Evolutionary conservation across 1,284 basidiomycete species (phyloP).

Genomic region (Malassezia globosa): DNA sequence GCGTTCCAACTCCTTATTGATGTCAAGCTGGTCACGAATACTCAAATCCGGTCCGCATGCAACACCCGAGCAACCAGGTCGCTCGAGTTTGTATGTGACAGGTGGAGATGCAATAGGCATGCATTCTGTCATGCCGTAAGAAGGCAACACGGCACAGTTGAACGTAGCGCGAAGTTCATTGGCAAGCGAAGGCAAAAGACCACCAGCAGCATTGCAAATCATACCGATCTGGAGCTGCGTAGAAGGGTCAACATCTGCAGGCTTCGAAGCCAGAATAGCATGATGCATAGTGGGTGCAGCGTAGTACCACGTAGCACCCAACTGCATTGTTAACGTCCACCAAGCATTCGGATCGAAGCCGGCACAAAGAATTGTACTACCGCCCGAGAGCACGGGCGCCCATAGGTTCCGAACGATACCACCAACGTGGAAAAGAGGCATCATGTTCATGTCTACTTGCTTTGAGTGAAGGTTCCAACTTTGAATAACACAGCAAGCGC

Average conservation of each 20-base stretch:
- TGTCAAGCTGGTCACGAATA: slow-evolving; percentile 44
- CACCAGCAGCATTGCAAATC: slow-evolving; percentile 47
- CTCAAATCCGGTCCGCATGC: slow-evolving; percentile 45
- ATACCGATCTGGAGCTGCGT: slow-evolving; percentile 40
- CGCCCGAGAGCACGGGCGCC: slow-evolving; percentile 43
- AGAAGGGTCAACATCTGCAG: slow-evolving; percentile 32
- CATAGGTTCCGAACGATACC: slow-evolving; percentile 46
- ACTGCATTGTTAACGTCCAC: slow-evolving; percentile 43
- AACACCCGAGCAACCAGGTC: slow-evolving; percentile 44
- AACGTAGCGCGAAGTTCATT: slow-evolving; percentile 45
- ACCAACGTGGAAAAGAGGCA: slow-evolving; percentile 47
- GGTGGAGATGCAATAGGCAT: slow-evolving; percentile 47
- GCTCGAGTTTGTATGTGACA: slow-evolving; percentile 44
- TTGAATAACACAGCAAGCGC: slow-evolving; percentile 43
- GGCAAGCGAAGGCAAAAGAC: slow-evolving; percentile 44
- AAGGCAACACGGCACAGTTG: slow-evolving; percentile 41
- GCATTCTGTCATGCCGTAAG: slow-evolving; percentile 47
- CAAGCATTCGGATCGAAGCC: slow-evolving; percentile 45
- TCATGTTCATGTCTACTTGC: slow-evolving; percentile 48
- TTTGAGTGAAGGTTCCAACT: slow-evolving; percentile 42
- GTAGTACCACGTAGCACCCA: slow-evolving; percentile 47
- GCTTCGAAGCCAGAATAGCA: slow-evolving; percentile 43
- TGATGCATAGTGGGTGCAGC: slow-evolving; percentile 47
- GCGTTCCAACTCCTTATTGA: slow-evolving; percentile 37
- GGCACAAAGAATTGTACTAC: slow-evolving; percentile 45